Percentiles rank a stretch among this genome's conserved stretches.
Evolutionary conservation across 768 basidiomycete species (phyloP).

Genomic region (Clavaria fumosa): DNA sequence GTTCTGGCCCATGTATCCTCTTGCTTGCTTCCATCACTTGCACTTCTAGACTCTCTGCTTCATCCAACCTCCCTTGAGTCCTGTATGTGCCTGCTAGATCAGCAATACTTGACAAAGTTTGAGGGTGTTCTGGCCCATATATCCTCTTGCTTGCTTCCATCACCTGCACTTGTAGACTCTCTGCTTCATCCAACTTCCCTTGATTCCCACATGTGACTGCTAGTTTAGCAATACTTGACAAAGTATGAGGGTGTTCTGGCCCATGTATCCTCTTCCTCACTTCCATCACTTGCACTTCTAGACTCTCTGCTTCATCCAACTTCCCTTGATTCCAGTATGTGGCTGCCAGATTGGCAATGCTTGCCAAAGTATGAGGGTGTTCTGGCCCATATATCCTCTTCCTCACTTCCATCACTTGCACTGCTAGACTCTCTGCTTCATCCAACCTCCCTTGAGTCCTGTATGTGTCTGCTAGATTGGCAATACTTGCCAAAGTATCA

Average conservation of each 20-base stretch:
- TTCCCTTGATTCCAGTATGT: background rate
- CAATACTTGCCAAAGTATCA: background rate
- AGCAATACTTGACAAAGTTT: background rate
- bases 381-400: background rate
- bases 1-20: slow-evolving; percentile 5
- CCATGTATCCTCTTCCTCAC: background rate
- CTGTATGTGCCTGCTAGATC: slow-evolving; percentile 2
- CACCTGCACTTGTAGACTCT: background rate
- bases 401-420: background rate
- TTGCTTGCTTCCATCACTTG: background rate
- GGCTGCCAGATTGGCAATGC: background rate
- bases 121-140: background rate
- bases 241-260: background rate
- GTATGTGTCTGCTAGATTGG: background rate
- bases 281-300: background rate
- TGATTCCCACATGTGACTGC: background rate
- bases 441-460: background rate
- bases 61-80: slow-evolving; percentile 1
- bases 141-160: background rate
- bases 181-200: background rate
- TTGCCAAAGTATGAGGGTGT: background rate
- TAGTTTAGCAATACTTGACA: background rate
- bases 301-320: background rate
- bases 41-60: slow-evolving; percentile 4
- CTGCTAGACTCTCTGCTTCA: background rate